Conservation (phyloP, 441 rosid species). For the Euphorbia corollata region DNA sequence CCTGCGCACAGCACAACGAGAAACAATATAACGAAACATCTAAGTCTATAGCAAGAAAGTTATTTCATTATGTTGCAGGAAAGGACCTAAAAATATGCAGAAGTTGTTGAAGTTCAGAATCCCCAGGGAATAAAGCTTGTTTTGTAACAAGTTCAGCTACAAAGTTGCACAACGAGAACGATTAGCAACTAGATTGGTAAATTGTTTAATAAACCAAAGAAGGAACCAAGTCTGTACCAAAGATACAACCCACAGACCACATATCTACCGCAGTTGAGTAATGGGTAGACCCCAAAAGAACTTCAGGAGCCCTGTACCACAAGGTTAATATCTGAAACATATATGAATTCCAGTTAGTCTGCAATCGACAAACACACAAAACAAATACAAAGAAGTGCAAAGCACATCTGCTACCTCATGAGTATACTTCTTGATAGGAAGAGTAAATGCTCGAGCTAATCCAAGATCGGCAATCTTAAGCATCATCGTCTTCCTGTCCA, state of each 20-base stretch:
- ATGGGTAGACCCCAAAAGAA: slow-evolving; percentile 89
- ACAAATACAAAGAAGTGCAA: not conserved
- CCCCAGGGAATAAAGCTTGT: slow-evolving; percentile 94
- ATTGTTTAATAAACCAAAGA: not conserved
- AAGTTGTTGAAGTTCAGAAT: slow-evolving; percentile 94
- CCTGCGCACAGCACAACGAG: slow-evolving; percentile 30
- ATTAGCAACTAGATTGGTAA: slow-evolving; percentile 7
- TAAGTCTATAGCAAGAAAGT: not conserved
- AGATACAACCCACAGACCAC: slow-evolving; percentile 96
- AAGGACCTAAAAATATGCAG: slow-evolving; percentile 78
- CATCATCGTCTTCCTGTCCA: slow-evolving; percentile 67
- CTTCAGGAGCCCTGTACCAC: slow-evolving; percentile 98
- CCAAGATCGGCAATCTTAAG: slow-evolving; percentile 98
- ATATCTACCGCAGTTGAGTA: slow-evolving; percentile 96
- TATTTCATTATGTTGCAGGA: not conserved
- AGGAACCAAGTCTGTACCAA: too few species aligned
- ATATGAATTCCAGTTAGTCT: slow-evolving; percentile 2
- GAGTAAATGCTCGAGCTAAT: slow-evolving; percentile 78
- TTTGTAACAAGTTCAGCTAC: slow-evolving; percentile 78
- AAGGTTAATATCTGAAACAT: slow-evolving; percentile 71
- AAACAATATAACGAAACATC: not conserved
- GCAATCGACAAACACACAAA: not conserved
- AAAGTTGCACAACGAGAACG: slow-evolving; percentile 6
- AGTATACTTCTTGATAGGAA: slow-evolving; percentile 86
- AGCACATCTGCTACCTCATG: slow-evolving; percentile 57